Evolutionary conservation across 2,329 filamentous ascomycete species (phyloP).

Genomic region (Pochonia chlamydosporia): DNA sequence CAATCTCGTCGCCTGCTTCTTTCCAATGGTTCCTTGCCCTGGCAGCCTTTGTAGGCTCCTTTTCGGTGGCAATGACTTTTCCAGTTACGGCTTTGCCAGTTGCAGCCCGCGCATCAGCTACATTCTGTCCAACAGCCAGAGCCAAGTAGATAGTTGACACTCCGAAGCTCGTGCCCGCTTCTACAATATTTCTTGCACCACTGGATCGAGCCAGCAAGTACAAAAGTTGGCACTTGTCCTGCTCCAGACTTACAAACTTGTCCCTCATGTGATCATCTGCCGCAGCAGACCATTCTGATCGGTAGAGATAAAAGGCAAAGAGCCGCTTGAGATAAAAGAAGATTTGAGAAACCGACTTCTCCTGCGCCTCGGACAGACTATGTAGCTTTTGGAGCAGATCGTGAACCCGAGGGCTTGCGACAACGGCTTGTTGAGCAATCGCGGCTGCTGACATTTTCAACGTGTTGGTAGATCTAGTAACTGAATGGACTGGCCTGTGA

Average conservation of each 20-base stretch:
- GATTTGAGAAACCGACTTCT: constrained; percentile 18
- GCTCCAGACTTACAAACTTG: constrained; percentile 54
- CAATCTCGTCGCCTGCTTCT: constrained; percentile 41
- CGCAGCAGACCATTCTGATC: constrained; percentile 15
- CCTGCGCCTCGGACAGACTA: constrained; percentile 18
- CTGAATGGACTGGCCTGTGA: too few relatives aligned
- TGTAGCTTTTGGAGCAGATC: constrained; percentile 20
- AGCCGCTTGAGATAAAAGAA: constrained; percentile 20
- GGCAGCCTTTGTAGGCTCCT: constrained; percentile 47
- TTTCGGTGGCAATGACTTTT: constrained; percentile 54
- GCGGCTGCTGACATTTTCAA: too few relatives aligned
- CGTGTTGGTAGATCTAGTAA: too few relatives aligned
- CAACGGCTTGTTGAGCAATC: constrained; percentile 15
- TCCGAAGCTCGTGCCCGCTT: constrained; percentile 57
- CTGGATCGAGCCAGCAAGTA: constrained; percentile 47
- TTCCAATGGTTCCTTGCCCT: constrained; percentile 49
- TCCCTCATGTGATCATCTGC: constrained; percentile 37
- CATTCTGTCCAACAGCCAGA: constrained; percentile 47
- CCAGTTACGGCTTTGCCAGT: constrained; percentile 11
- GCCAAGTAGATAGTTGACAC: constrained; percentile 59
- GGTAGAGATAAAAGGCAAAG: constrained; percentile 17
- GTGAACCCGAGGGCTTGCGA: constrained; percentile 20
- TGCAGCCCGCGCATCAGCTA: constrained; percentile 9
- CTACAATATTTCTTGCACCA: constrained; percentile 46
- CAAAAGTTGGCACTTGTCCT: constrained; percentile 50